A percentile compares a stretch with the other conserved stretches of the same genome.
phyloP scores from a whole-genome alignment of 202 grass and related monocot species.

The Setaria italica region DNA sequence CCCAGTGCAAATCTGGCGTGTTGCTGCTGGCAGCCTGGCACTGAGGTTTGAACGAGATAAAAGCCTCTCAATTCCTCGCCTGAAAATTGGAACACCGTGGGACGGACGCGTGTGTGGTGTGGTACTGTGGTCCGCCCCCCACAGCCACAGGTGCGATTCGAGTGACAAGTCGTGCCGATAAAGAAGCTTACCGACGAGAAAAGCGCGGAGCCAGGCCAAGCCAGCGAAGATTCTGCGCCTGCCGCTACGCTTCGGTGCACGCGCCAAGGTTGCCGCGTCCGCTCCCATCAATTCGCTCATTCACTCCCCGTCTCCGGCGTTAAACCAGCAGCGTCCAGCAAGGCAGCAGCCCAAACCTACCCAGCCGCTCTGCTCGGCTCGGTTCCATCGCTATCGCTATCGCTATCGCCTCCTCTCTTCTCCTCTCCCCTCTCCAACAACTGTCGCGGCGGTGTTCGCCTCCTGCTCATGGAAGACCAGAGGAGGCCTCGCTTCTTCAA shows the following conservation, averaged over 20 bases:
- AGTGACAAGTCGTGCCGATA: conserved; percentile 18
- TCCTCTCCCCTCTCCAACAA: background rate
- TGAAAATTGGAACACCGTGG: background rate
- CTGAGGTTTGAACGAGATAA: no score
- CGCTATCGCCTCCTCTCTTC: background rate
- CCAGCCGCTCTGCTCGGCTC: background rate
- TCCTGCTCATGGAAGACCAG: conserved; percentile 34
- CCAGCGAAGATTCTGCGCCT: conserved; percentile 16
- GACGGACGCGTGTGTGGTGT: background rate
- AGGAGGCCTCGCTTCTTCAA: conserved; percentile 73
- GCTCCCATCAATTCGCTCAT: conserved; percentile 12
- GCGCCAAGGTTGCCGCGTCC: background rate
- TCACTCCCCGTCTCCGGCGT: background rate
- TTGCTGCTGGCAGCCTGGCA: no score
- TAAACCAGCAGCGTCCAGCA: background rate
- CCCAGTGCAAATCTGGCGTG: no score
- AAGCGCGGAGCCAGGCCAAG: background rate
- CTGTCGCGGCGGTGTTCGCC: background rate
- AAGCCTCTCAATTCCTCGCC: no score
- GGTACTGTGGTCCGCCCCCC: background rate
- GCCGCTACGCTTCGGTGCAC: background rate
- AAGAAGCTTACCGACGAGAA: background rate
- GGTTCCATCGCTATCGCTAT: conserved; percentile 27
- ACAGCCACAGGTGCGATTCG: background rate
- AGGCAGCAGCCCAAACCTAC: background rate